phyloP scores from a whole-genome alignment of 1,284 basidiomycete genomes.

The Sanguinoderma infundibulare region DNA sequence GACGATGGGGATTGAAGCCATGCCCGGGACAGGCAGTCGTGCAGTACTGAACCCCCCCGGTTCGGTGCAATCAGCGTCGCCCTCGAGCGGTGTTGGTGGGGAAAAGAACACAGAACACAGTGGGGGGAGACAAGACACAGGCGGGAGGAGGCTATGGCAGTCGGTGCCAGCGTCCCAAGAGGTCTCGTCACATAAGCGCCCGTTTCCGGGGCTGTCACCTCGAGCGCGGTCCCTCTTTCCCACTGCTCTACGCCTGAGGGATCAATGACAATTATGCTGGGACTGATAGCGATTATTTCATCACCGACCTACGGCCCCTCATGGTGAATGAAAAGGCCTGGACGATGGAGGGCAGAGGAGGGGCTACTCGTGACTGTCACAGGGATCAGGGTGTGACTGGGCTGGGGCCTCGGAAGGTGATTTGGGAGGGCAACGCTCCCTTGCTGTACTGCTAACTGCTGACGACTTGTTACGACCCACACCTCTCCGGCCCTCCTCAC shows the following conservation, averaged over 20 bases:
- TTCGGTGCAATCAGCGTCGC: not conserved
- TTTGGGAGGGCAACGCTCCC: not conserved
- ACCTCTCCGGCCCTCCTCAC: constrained; percentile 16
- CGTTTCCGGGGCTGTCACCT: no score
- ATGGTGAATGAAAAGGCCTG: no score
- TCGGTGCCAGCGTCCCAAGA: no score
- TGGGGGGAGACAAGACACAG: not conserved
- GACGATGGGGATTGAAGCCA: constrained; percentile 15
- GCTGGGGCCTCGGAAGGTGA: constrained; percentile 3
- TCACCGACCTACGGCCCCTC: no score
- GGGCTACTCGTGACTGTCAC: constrained; percentile 1
- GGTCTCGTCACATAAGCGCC: no score
- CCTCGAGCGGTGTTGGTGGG: not conserved
- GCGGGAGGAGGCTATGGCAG: not conserved
- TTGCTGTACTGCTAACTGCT: constrained; percentile 16
- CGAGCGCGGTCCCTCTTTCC: no score
- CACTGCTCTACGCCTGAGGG: no score
- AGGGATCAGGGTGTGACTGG: constrained; percentile 13
- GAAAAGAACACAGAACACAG: not conserved
- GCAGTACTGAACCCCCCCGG: not conserved
- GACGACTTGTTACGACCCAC: constrained; percentile 29
- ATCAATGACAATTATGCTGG: no score
- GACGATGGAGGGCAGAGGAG: no score
- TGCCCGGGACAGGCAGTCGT: not conserved
- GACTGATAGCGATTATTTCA: no score